Base-by-base conservation (phyloP, 371 early-diverging fungal species). In the Rhizopus stolonifer region DNA sequence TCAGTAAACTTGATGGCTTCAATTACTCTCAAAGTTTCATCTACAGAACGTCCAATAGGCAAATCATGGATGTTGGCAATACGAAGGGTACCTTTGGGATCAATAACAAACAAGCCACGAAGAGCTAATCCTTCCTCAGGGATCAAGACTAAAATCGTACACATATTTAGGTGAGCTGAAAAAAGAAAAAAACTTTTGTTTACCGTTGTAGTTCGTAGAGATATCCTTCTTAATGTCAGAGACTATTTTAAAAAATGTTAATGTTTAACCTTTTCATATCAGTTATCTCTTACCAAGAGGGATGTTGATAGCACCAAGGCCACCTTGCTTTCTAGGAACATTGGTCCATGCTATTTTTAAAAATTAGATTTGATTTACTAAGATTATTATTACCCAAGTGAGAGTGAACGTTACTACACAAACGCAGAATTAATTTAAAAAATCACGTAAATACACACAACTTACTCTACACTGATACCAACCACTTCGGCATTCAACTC, bases 1-100 rank as follows among this genome's bases (percentile, higher is more conserved):
- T 95, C 96, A 56, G 86, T 82, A 80, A 94, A 96, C 74, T 95
- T 87, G 65, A 98, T 80, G 19, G 99, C 99, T 80, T 98, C 88
- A 51, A 99, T 74, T 14, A 98, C 79, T 65, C 99, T 90, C 46
- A 99, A 67, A 25, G 91, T 84, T 76, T 99, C 99, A 65, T 94
- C 91, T 45, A 96, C 93, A 24, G 87, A 88, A 65, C 99, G 86
- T 52, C 99, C 99, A 58, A 99, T 87, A 44, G 87, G 89, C 58
- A 93, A 75, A 63, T 95, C 90, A 56, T 87, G 67, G 26, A 78
- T 61, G 50, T 65, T 72, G 44, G 72, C 54, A 26, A 61, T 62
- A 54, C 90, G 87, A 44, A 97, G 82, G 49, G 78, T 84, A 55
- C 87, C 86, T 65, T 93, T 85, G 29, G 92, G 92, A 68, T 97